Percentiles rank a stretch among this genome's conserved stretches.
These are phyloP conservation scores for Alternaria ethzedia DNA, from an alignment of 2,329 filamentous ascomycete species.

Conservation along the genomic window DNA sequence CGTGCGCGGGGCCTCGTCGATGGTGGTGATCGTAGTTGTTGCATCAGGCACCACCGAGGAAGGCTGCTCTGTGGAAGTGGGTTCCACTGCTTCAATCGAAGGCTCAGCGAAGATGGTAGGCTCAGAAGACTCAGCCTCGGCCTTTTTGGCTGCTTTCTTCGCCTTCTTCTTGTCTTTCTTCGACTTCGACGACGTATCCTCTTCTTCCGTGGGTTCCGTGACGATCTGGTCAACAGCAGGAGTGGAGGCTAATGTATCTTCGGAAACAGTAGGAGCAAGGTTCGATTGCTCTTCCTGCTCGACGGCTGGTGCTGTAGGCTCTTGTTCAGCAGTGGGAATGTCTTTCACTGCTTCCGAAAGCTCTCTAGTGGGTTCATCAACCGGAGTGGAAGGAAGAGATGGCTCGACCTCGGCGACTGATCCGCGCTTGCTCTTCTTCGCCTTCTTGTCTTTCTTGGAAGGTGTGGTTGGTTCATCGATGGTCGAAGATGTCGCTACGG, in stretches of 20 bases:
- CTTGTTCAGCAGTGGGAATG: background rate
- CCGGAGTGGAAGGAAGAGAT: constrained; percentile 2
- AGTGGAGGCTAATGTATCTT: background rate
- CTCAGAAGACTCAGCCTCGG: constrained; percentile 5
- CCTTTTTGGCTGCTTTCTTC: constrained; percentile 24
- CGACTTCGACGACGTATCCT: constrained; percentile 9
- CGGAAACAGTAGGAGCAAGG: background rate
- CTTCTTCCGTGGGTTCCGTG: constrained; percentile 4
- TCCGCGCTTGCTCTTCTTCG: constrained; percentile 17
- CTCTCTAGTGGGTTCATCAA: constrained; percentile 7
- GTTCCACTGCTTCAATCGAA: background rate
- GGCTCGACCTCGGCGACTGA: constrained; percentile 17
- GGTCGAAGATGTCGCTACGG: background rate
- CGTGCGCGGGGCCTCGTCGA: background rate
- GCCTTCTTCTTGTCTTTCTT: constrained; percentile 36
- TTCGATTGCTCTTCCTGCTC: background rate
- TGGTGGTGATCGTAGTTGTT: background rate
- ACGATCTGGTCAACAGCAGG: background rate
- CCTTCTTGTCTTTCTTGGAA: constrained; percentile 27
- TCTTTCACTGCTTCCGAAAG: background rate
- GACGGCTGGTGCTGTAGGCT: background rate
- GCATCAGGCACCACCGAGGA: background rate
- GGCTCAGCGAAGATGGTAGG: background rate
- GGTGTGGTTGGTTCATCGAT: constrained; percentile 7
- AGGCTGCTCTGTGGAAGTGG: background rate